These are phyloP conservation scores for Gnetum montanum DNA, from an alignment of 75 land plant genomes.

Conservation along the genomic window DNA sequence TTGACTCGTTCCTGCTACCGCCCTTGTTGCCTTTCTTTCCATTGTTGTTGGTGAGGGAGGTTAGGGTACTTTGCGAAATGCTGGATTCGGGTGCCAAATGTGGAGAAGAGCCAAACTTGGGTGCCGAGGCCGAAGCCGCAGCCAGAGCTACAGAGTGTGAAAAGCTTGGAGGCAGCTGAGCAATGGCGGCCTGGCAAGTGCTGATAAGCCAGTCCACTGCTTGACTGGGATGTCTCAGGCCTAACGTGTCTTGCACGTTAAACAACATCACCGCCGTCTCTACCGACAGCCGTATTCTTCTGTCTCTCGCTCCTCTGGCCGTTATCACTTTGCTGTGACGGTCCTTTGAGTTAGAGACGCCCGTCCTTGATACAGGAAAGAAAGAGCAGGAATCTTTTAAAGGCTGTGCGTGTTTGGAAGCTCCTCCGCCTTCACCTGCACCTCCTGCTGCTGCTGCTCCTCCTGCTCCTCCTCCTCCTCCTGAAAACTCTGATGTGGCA, in stretches of 20 bases:
- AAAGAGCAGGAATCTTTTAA: no score
- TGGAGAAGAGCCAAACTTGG: constrained; percentile 3
- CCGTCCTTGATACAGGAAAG: no score
- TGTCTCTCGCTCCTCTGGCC: constrained; percentile 19
- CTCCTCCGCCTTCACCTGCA: no score
- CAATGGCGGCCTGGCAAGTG: constrained; percentile 12
- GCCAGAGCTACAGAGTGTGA: background rate
- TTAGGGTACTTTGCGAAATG: background rate
- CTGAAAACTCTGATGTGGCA: no score
- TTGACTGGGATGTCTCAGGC: constrained; percentile 22
- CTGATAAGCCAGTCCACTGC: constrained; percentile 26
- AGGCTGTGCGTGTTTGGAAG: no score
- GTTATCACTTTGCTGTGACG: constrained; percentile 32
- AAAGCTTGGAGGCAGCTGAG: background rate
- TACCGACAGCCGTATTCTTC: constrained; percentile 22
- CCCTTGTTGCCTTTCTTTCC: constrained; percentile 1
- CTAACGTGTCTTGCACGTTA: constrained; percentile 20
- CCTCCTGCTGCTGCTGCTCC: no score
- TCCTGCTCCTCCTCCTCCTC: no score
- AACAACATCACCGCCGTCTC: constrained; percentile 17
- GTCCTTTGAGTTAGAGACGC: constrained; percentile 12
- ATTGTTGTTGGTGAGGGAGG: background rate
- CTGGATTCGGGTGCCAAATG: background rate
- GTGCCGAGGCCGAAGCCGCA: background rate
- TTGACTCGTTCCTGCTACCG: background rate